Evolutionary conservation across 768 basidiomycete species (phyloP).

Genomic region (Mycena venus): DNA sequence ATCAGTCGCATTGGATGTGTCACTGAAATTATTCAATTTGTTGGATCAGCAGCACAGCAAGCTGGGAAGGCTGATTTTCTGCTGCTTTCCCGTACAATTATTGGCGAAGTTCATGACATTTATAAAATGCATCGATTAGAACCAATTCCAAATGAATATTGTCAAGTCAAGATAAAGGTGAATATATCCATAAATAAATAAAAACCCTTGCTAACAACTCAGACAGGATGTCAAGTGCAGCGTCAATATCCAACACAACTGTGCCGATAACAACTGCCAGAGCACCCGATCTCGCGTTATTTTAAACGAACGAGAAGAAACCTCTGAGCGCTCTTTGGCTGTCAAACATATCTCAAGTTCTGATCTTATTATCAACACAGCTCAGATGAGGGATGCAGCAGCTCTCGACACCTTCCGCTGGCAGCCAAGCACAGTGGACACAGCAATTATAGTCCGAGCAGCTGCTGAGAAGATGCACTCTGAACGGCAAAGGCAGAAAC

Average conservation of each 20-base stretch:
- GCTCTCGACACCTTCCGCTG: conserved; percentile 10
- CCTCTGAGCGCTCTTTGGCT: background rate
- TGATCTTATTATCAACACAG: conserved; percentile 20
- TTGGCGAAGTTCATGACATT: background rate
- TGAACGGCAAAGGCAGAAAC: background rate
- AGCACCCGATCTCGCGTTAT: background rate
- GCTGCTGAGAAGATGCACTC: background rate
- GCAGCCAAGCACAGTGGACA: background rate
- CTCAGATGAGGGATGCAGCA: conserved; percentile 24
- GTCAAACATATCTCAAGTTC: background rate
- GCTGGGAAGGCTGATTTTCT: conserved; percentile 3
- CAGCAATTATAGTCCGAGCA: background rate
- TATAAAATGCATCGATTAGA: conserved; percentile 22
- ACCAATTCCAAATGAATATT: background rate
- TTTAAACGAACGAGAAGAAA: conserved; percentile 28
- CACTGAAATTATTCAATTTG: conserved; percentile 19
- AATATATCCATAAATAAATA: background rate
- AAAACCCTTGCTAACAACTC: background rate
- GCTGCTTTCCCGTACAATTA: background rate
- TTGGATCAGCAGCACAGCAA: background rate
- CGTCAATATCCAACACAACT: conserved; percentile 41
- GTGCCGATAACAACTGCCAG: conserved; percentile 28
- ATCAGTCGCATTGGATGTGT: conserved; percentile 4
- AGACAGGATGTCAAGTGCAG: conserved; percentile 31
- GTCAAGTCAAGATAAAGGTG: background rate